phyloP scores from a whole-genome alignment of 2,329 filamentous ascomycete genomes.

The Phialophora expanda region DNA sequence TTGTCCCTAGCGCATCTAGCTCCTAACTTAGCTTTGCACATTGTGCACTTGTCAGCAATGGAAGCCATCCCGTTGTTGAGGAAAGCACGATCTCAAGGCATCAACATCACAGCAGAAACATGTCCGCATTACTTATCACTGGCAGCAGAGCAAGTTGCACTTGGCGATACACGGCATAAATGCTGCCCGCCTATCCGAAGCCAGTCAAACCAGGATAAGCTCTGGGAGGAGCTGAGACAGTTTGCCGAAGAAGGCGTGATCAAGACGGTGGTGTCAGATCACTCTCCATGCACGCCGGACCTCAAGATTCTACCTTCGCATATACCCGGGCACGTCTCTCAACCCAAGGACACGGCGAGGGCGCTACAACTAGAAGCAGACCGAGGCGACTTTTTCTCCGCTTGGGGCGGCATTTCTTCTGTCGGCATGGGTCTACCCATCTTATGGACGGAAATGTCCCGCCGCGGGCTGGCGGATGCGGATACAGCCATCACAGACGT shows the following conservation, averaged over 20 bases:
- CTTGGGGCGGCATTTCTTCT: slow-evolving; percentile 94
- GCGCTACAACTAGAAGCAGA: slow-evolving; percentile 44
- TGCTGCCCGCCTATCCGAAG: slow-evolving; percentile 91
- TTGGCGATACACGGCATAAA: slow-evolving; percentile 90
- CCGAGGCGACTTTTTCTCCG: slow-evolving; percentile 86
- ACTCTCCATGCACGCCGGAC: slow-evolving; percentile 94
- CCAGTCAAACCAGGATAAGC: slow-evolving; percentile 77
- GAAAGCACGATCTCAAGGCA: slow-evolving; percentile 70
- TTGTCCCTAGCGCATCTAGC: slow-evolving; percentile 79
- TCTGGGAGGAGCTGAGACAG: slow-evolving; percentile 79
- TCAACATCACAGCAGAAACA: slow-evolving; percentile 91
- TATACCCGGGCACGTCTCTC: slow-evolving; percentile 59
- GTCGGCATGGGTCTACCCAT: slow-evolving; percentile 93
- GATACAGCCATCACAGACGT: slow-evolving; percentile 71
- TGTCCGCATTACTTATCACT: slow-evolving; percentile 94
- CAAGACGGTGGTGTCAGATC: slow-evolving; percentile 89
- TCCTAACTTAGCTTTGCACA: slow-evolving; percentile 83
- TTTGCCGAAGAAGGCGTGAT: slow-evolving; percentile 75
- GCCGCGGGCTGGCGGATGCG: slow-evolving; percentile 59
- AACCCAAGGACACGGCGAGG: slow-evolving; percentile 38
- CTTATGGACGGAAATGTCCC: slow-evolving; percentile 76
- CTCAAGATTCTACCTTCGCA: slow-evolving; percentile 82
- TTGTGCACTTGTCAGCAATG: slow-evolving; percentile 89
- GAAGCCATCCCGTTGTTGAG: slow-evolving; percentile 83
- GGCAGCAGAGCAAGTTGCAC: slow-evolving; percentile 77